Base-by-base conservation (phyloP, 768 basidiomycete genomes). In the Panellus pusillus region DNA sequence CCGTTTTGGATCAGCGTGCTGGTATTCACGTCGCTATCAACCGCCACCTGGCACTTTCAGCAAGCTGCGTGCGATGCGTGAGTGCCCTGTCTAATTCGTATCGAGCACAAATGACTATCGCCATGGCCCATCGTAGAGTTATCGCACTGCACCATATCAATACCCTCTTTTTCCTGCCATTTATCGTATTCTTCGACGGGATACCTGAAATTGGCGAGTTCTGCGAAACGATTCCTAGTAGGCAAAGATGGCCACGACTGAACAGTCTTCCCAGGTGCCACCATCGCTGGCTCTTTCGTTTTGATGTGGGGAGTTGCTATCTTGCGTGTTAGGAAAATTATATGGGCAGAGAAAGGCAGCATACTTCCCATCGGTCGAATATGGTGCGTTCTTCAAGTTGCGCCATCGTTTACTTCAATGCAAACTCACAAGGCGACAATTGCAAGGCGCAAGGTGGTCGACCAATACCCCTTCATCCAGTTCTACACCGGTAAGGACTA, bases 391-490 rank as follows among this genome's bases (percentile, higher is more conserved):
- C 24, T 35, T 29, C n/a, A n/a, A n/a, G n/a, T 27, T 39, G 14
- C 9, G n/a, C 19, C 15, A 11, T 35, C 32, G 7, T 35, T 3
- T 35, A 2, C 32, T 14, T n/a, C n/a, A n/a, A n/a, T 35, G 9
- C 14, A 14, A 35, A 35, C 7, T 35, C 32, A 35, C 32, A 31
- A 27, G 24, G n/a, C 28, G 44, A 14, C 18, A 2, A 44, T 6
- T 32, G 6, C 15, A 28, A 58, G 57, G 58, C 49, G 54, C 11
- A 51, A 52, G 18, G 45, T 52, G 9, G 58, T 54, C 7, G 38
- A 60, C 1, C 27, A 27, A 6, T 60, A 60, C 18, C 58, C 58
- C 5, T 55, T 55, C 43, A 38, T 60, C 13, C 58, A 55, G 15
- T 54, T 58, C 31, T 53, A 32, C 44, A 54, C 52, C 32, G 32